These are phyloP conservation scores for Ziziphus jujuba DNA, from an alignment of 306 rosid species.

Conservation along the genomic window DNA sequence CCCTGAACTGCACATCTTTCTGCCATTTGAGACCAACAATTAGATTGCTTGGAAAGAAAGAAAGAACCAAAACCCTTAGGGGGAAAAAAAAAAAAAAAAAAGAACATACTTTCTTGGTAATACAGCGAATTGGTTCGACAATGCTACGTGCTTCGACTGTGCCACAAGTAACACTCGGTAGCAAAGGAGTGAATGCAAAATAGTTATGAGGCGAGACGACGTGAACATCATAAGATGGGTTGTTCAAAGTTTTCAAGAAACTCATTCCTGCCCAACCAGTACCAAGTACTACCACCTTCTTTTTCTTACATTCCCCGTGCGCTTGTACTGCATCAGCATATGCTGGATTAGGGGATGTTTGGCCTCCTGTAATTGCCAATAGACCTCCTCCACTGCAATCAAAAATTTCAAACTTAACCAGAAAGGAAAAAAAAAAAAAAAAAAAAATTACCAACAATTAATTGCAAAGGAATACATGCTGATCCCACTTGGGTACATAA, in stretches of 20 bases:
- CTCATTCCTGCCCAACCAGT: constrained; percentile 88
- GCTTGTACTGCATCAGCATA: constrained; percentile 28
- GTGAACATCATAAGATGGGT: constrained; percentile 57
- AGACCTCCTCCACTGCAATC: constrained; percentile 69
- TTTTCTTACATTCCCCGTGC: constrained; percentile 14
- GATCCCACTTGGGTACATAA: too few species aligned
- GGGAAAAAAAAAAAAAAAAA: not conserved
- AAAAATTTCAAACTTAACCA: not conserved
- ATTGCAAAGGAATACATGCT: too few species aligned
- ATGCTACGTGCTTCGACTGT: constrained; percentile 75
- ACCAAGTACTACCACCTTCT: constrained; percentile 80
- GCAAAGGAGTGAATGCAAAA: constrained; percentile 81
- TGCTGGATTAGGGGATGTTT: constrained; percentile 16
- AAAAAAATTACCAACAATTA: too few species aligned
- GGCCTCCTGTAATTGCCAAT: constrained; percentile 39
- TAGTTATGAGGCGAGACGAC: constrained; percentile 83
- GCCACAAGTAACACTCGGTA: constrained; percentile 82
- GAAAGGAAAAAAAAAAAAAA: too few species aligned
- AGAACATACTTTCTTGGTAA: constrained; percentile 53
- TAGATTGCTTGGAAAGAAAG: too few species aligned
- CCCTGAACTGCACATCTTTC: constrained; percentile 54
- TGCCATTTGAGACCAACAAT: not conserved
- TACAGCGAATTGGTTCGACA: constrained; percentile 69
- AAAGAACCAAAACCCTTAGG: too few species aligned
- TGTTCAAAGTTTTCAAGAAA: constrained; percentile 63